Evolutionary conservation across 805 yeast genomes (phyloP).

Genomic region (Wickerhamiella australiensis): DNA sequence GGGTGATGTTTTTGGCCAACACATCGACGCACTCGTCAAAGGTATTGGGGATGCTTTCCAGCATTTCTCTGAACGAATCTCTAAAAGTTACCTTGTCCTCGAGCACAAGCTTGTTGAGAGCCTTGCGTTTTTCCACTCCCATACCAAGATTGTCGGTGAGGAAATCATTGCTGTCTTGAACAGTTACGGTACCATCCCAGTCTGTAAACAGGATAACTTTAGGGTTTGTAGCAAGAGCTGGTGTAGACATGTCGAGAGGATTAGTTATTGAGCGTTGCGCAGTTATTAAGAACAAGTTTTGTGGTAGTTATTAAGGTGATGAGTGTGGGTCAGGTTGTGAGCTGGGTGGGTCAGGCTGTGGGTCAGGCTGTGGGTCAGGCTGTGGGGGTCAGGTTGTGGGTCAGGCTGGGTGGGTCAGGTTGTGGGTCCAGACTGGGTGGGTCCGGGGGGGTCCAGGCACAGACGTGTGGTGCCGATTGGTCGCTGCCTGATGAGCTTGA

Average conservation of each 20-base stretch:
- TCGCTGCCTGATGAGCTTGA: no score
- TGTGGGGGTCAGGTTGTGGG: no score
- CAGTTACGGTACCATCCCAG: slow-evolving; percentile 95
- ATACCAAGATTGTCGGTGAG: slow-evolving; percentile 83
- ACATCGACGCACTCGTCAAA: slow-evolving; percentile 68
- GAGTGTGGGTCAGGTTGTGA: no score
- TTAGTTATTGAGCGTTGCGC: neutral
- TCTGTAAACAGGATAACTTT: slow-evolving; percentile 88
- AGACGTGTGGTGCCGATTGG: no score
- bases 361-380: no score
- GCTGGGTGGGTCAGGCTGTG: no score
- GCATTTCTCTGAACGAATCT: slow-evolving; percentile 76
- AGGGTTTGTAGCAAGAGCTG: slow-evolving; percentile 28
- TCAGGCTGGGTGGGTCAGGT: no score
- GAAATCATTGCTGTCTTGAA: slow-evolving; percentile 88
- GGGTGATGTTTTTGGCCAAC: slow-evolving; percentile 49
- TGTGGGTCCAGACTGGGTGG: no score
- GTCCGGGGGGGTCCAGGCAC: no score
- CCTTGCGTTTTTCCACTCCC: slow-evolving; percentile 56
- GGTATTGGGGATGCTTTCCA: slow-evolving; percentile 63
- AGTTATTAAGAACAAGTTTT: neutral
- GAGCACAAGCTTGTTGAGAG: slow-evolving; percentile 59
- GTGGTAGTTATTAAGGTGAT: neutral
- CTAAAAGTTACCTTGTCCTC: slow-evolving; percentile 49
- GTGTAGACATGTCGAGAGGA: slow-evolving; percentile 14